Conservation (phyloP, 192 early-diverging fungal species). For the Gonapodya prolifera region DNA sequence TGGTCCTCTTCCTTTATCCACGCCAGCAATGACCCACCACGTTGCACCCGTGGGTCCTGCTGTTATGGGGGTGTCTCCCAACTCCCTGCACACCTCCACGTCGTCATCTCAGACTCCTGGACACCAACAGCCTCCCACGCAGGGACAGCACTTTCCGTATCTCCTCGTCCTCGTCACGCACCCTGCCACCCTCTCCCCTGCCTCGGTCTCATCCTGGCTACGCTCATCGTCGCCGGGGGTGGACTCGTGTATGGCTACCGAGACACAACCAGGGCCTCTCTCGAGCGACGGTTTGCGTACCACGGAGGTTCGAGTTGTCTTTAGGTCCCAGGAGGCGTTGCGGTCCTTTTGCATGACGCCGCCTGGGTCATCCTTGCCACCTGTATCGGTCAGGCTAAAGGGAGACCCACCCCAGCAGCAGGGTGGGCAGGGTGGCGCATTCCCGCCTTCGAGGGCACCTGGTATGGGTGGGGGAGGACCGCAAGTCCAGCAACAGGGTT, state of each 20-base stretch:
- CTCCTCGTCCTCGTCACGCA: background rate
- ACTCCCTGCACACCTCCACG: background rate
- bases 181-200: background rate
- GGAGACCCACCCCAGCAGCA: background rate
- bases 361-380: background rate
- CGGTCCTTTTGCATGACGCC: background rate
- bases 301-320: background rate
- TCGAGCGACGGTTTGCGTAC: too few relatives aligned
- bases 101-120: too few relatives aligned
- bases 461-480: too few relatives aligned
- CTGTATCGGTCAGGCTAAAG: background rate
- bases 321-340: background rate
- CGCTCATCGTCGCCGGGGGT: background rate
- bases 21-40: background rate
- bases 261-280: background rate
- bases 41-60: background rate
- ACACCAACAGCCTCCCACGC: background rate
- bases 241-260: background rate
- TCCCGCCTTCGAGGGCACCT: too few relatives aligned
- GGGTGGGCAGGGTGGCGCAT: background rate
- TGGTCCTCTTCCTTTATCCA: background rate
- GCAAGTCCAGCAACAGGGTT: too few relatives aligned
- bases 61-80: background rate
- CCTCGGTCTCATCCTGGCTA: background rate
- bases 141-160: background rate